Base-by-base conservation (phyloP, 129 eudicot species). In the Lactuca saligna region DNA sequence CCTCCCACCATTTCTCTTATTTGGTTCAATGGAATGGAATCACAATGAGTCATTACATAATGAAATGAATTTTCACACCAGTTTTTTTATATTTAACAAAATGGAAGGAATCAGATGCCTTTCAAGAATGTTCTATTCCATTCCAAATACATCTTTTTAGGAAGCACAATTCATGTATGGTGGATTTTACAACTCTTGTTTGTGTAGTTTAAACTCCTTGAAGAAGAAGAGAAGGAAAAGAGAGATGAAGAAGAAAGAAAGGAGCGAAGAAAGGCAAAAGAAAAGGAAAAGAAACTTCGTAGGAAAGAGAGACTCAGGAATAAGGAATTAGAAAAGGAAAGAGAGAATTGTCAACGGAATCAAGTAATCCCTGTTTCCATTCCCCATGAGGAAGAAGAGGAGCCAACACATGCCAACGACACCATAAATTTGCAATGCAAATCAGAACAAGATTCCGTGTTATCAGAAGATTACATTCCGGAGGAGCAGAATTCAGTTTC, bases 141-240 rank as follows among this genome's bases (percentile, higher is more conserved):
- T 25, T 25, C 29, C 29, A 25, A 25, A 25, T 25, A 25, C 29
- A 25, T 25, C 29, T 0, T 6, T 39, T 5, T 39, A 39, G 44
- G 44, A 39, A 39, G 8, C 44, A 39, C 2, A 39, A 39, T 48
- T 25, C 33, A 50, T 33, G 8, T 11, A 53, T 63, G 46, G 41
- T 65, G 65, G 50, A 31, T 59, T 61, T 74, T 32, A 32, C 11
- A 70, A 14, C 38, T 41, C 4, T 31, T 65, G 20, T 48, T 42
- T 84, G 16, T 31, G 15, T 79, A 93, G 98, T 81, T 66, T 78
- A 93, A 93, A 75, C 97, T 93, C 61, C 96, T 93, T 61, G 97
- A 93, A 81, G 98, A 93, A 78, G 98, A 93, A 81, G 98, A 93
- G 82, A 93, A 85, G 65, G 98, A 93, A 85, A 93, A 86, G 70